These are phyloP conservation scores for Paxillus involutus DNA, from an alignment of 768 basidiomycete genomes.

Conservation along the genomic window DNA sequence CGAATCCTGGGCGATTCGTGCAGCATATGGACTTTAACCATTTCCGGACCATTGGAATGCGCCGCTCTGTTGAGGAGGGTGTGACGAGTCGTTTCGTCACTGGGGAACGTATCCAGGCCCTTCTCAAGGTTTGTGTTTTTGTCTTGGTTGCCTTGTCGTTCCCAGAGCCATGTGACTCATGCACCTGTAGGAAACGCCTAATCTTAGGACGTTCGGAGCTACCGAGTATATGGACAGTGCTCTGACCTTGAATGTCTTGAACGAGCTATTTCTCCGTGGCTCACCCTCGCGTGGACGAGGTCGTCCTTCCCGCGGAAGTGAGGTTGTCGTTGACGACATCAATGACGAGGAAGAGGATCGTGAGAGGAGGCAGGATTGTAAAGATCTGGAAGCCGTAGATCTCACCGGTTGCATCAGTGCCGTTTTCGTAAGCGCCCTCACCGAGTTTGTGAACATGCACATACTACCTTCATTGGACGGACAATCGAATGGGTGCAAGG, in stretches of 20 bases:
- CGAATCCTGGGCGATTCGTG: constrained; percentile 71
- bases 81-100: constrained; percentile 92
- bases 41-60: constrained; percentile 96
- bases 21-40: constrained; percentile 93
- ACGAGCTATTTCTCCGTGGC: constrained; percentile 89
- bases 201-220: constrained; percentile 85
- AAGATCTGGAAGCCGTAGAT: constrained; percentile 85
- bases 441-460: constrained; percentile 76
- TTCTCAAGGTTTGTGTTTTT: constrained; percentile 61
- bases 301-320: constrained; percentile 66
- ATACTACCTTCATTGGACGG: constrained; percentile 40
- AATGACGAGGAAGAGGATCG: constrained; percentile 78
- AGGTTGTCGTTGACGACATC: constrained; percentile 42
- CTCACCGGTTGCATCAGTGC: constrained; percentile 93
- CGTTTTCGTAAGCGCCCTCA: constrained; percentile 83
- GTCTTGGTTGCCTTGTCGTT: background rate
- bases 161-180: constrained; percentile 1
- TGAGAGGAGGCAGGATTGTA: constrained; percentile 70
- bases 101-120: constrained; percentile 74
- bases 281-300: constrained; percentile 66
- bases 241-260: constrained; percentile 79
- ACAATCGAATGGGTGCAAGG: constrained; percentile 46
- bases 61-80: constrained; percentile 88
- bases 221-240: constrained; percentile 99
- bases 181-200: constrained; percentile 75